phyloP scores from a whole-genome alignment of 805 yeast genomes.

The Starmerella bombicola region DNA sequence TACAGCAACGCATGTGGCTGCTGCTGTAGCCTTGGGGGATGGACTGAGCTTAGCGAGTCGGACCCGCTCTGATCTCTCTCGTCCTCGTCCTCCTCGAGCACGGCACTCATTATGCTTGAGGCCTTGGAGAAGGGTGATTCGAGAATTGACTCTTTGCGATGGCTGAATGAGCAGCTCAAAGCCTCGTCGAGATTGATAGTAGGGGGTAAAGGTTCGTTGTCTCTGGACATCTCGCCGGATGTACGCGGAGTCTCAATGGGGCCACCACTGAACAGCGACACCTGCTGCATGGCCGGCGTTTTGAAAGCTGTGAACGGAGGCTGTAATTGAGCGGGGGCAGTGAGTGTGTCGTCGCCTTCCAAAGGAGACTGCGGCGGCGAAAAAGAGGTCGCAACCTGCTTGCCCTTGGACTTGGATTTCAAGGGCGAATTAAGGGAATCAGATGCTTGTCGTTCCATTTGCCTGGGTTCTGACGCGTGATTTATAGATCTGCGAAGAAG shows the following conservation, averaged over 20 bases:
- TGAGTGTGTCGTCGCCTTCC: constrained; percentile 4
- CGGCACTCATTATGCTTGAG: constrained; percentile 20
- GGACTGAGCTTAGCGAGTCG: constrained; percentile 8
- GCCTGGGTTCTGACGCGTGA: background rate
- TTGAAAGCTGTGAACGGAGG: background rate
- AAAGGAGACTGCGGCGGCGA: background rate
- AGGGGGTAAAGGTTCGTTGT: constrained; percentile 8
- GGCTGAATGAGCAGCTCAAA: constrained; percentile 18
- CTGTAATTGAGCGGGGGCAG: background rate
- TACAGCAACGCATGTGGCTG: constrained; percentile 4
- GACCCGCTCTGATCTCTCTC: constrained; percentile 8
- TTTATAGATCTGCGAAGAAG: constrained; percentile 6
- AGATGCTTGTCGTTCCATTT: too few relatives aligned
- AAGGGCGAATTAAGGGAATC: background rate
- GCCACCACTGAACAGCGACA: constrained; percentile 1
- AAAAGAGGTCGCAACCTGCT: background rate
- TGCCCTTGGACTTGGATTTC: too few relatives aligned
- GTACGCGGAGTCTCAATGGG: constrained; percentile 10
- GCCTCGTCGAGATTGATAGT: constrained; percentile 24
- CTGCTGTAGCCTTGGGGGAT: constrained; percentile 1
- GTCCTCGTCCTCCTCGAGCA: constrained; percentile 23
- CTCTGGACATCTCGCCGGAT: constrained; percentile 8
- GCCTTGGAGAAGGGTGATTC: constrained; percentile 21
- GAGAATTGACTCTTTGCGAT: constrained; percentile 14
- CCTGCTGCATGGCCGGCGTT: constrained; percentile 1